Evolutionary conservation across 208 protist species (phyloP).

Genomic region (Acanthamoeba culbertsoni): DNA sequence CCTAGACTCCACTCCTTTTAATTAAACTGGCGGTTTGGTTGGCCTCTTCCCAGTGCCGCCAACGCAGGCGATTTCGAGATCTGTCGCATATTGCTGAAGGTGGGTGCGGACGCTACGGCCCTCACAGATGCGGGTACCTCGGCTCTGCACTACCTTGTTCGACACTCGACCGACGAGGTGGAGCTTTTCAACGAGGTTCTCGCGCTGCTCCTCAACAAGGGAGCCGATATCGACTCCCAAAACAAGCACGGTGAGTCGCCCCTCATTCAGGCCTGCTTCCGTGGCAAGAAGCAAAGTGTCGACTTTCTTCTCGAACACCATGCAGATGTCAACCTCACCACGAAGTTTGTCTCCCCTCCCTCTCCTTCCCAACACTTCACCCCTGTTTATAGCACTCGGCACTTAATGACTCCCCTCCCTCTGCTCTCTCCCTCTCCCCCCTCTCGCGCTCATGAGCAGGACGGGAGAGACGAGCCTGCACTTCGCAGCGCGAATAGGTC

Average conservation of each 20-base stretch:
- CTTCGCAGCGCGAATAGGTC: slow-evolving; percentile 28
- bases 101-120: neutral
- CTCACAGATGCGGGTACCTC: slow-evolving; percentile 50
- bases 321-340: slow-evolving; percentile 53
- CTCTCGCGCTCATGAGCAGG: neutral
- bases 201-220: slow-evolving; percentile 67
- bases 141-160: slow-evolving; percentile 73
- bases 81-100: slow-evolving; percentile 13
- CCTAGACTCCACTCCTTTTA: no score
- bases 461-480: slow-evolving; percentile 38
- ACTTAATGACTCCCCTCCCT: neutral
- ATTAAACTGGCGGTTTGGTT: neutral
- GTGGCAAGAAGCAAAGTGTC: slow-evolving; percentile 48
- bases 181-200: slow-evolving; percentile 70
- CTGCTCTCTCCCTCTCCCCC: neutral
- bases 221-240: slow-evolving; percentile 71
- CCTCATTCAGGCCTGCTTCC: slow-evolving; percentile 71
- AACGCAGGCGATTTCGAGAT: slow-evolving; percentile 41
- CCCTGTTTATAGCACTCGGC: neutral
- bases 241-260: slow-evolving; percentile 76
- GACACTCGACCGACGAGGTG: slow-evolving; percentile 60
- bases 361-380: neutral
- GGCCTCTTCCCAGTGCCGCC: neutral
- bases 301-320: slow-evolving; percentile 36
- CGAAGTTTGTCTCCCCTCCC: neutral